These are phyloP conservation scores for Mycotypha africana DNA, from an alignment of 371 early-diverging fungal genomes.

Conservation along the genomic window DNA sequence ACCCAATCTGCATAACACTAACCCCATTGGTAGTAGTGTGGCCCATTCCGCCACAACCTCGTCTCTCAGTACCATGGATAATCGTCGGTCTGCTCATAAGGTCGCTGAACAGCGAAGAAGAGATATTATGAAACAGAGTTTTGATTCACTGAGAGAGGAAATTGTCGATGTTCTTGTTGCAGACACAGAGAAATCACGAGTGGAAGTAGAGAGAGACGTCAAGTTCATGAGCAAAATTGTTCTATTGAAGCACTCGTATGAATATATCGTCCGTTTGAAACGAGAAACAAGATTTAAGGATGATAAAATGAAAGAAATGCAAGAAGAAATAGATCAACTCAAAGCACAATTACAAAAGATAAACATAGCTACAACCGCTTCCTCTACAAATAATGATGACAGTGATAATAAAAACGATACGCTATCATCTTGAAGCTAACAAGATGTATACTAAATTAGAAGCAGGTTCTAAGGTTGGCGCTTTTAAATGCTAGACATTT, in stretches of 20 bases:
- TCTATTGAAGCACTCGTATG: conserved; percentile 41
- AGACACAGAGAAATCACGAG: background rate
- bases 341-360: too few species aligned
- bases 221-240: conserved; percentile 40
- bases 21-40: conserved; percentile 70
- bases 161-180: conserved; percentile 57
- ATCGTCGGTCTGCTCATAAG: conserved; percentile 63
- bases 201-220: conserved; percentile 31
- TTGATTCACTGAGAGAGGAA: conserved; percentile 67
- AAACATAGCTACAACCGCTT: too few species aligned
- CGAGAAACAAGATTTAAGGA: conserved; percentile 31
- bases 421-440: too few species aligned
- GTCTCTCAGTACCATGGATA: conserved; percentile 53
- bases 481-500: too few species aligned
- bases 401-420: too few species aligned
- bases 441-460: too few species aligned
- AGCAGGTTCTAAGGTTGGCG: too few species aligned
- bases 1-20: conserved; percentile 33
- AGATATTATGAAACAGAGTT: conserved; percentile 76
- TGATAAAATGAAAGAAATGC: conserved; percentile 23
- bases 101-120: conserved; percentile 90
- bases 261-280: conserved; percentile 49
- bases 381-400: too few species aligned
- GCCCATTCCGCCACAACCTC: too few species aligned
- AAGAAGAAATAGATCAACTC: conserved; percentile 21